Evolutionary conservation across 805 yeast species (phyloP).

Genomic region (Ogataea dorogensis): DNA sequence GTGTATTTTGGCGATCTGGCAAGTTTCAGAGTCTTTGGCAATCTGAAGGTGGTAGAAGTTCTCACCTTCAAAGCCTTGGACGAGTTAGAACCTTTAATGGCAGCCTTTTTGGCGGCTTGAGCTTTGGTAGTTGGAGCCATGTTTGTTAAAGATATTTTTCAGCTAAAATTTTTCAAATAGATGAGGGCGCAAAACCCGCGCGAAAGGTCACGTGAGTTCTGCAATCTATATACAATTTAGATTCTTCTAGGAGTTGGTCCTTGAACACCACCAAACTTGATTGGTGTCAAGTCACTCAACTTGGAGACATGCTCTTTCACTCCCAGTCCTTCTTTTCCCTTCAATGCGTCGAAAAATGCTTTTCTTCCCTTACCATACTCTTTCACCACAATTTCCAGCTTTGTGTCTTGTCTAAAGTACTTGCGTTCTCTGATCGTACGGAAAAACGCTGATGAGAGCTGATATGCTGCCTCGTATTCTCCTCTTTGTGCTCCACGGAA

Average conservation of each 20-base stretch:
- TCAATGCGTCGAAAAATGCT: conserved; percentile 79
- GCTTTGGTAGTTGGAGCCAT: conserved; percentile 64
- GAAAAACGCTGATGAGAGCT: conserved; percentile 73
- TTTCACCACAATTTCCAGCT: conserved; percentile 73
- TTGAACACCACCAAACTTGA: conserved; percentile 91
- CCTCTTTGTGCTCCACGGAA: conserved; percentile 88
- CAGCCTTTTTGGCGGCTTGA: conserved; percentile 97
- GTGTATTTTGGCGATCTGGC: conserved; percentile 95
- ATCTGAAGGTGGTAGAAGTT: conserved; percentile 92
- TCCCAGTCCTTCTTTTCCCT: conserved; percentile 81
- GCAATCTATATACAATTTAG: conserved; percentile 8
- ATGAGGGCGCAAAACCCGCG: conserved; percentile 10
- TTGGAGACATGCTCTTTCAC: conserved; percentile 67
- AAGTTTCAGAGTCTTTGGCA: conserved; percentile 94
- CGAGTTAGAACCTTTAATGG: conserved; percentile 93
- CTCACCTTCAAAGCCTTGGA: conserved; percentile 90
- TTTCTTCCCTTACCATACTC: conserved; percentile 89
- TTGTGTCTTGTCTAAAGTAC: conserved; percentile 36
- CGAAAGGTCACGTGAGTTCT: conserved; percentile 8
- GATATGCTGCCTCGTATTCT: conserved; percentile 91
- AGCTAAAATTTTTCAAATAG: conserved; percentile 13
- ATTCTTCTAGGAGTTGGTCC: conserved; percentile 80
- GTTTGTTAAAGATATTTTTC: conserved; percentile 13
- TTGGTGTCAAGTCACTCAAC: conserved; percentile 72
- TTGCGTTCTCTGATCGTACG: conserved; percentile 60